Evolutionary conservation across 345 rosid species (phyloP).

Genomic region (Pistacia integerrima): DNA sequence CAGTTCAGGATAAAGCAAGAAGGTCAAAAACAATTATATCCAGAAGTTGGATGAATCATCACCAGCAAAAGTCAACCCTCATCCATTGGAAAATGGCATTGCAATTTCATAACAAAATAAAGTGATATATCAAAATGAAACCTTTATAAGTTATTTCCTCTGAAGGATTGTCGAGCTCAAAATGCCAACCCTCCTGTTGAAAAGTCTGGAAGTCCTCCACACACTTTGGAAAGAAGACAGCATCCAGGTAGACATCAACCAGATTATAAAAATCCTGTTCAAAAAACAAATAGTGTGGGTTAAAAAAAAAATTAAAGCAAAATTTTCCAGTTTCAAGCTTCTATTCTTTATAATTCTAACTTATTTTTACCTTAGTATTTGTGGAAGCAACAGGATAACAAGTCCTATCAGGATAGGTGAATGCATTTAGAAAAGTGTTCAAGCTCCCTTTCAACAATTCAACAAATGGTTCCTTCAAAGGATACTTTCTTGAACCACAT

Average conservation of each 20-base stretch:
- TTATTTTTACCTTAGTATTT: conserved; percentile 66
- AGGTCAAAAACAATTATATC: not conserved
- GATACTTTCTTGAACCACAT: conserved; percentile 96
- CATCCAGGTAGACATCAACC: conserved; percentile 96
- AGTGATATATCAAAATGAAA: conserved; percentile 18
- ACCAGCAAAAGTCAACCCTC: conserved; percentile 3
- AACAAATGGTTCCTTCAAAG: conserved; percentile 96
- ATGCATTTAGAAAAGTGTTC: conserved; percentile 91
- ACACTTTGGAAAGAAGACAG: conserved; percentile 98
- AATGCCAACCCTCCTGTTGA: conserved; percentile 99
- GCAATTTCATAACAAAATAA: not conserved
- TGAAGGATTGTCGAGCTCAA: conserved; percentile 82
- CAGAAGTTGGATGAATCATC: conserved; percentile 12
- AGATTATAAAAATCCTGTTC: conserved; percentile 91
- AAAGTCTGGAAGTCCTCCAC: conserved; percentile 84
- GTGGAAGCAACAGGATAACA: conserved; percentile 99
- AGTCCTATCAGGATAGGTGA: conserved; percentile 97
- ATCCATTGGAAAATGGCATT: not conserved
- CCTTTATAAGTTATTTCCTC: conserved; percentile 96
- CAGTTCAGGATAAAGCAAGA: conserved; percentile 23
- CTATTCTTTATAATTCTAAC: not conserved
- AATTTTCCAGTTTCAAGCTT: not conserved
- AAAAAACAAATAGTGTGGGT: conserved; percentile 12
- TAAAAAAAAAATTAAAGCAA: not conserved
- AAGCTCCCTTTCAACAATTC: conserved; percentile 93